These are phyloP conservation scores for Aspergillus chevalieri DNA, from an alignment of 2,329 filamentous ascomycete genomes.

Conservation along the genomic window DNA sequence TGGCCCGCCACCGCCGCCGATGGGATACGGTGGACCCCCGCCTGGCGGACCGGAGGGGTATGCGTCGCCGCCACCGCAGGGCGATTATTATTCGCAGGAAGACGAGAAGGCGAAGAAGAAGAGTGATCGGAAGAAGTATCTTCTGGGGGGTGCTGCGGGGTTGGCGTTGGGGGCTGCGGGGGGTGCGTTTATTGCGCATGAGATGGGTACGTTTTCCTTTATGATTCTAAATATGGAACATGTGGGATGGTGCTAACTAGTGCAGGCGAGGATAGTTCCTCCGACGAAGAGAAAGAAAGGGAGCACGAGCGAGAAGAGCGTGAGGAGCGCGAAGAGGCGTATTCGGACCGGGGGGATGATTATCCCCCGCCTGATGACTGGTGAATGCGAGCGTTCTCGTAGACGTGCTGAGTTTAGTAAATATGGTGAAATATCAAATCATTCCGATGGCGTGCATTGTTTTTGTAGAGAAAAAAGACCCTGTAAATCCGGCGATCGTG, in stretches of 20 bases:
- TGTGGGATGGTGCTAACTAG: neutral
- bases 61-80: slow-evolving; percentile 10
- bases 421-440: no score
- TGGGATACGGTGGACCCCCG: slow-evolving; percentile 4
- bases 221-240: neutral
- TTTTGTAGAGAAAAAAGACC: no score
- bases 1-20: slow-evolving; percentile 10
- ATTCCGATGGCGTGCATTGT: no score
- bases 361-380: slow-evolving; percentile 1
- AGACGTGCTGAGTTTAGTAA: no score
- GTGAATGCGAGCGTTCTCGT: neutral
- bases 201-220: slow-evolving; percentile 13
- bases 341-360: slow-evolving; percentile 2
- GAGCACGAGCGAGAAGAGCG: neutral
- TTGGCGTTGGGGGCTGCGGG: slow-evolving; percentile 52
- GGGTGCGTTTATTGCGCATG: slow-evolving; percentile 53
- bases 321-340: neutral
- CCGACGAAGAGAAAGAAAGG: neutral
- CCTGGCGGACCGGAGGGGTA: slow-evolving; percentile 3
- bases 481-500: no score
- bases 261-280: neutral
- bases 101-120: slow-evolving; percentile 31
- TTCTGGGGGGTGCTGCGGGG: slow-evolving; percentile 54
- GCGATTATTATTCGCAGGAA: slow-evolving; percentile 11
- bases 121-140: slow-evolving; percentile 46